A percentile compares a stretch with the other conserved stretches of the same genome.
Conservation (phyloP, 257 asterid species). For the Solanum infundibuliforme region DNA sequence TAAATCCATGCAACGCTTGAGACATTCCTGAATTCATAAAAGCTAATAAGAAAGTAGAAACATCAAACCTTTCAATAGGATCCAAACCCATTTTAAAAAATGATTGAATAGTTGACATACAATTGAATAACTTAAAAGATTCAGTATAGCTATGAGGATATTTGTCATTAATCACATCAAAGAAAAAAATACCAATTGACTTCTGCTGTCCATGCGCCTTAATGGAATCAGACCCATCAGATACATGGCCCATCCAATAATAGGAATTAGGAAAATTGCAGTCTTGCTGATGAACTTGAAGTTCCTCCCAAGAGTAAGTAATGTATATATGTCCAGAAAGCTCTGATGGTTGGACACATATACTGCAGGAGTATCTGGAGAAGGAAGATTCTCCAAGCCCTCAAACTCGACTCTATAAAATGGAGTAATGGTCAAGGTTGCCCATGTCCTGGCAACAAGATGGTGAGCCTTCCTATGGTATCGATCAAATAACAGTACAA, state of each 20-base stretch:
- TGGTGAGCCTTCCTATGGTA: conserved; percentile 72
- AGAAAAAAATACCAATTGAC: conserved; percentile 58
- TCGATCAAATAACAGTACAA: conserved; percentile 71
- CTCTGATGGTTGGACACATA: conserved; percentile 97
- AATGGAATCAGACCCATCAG: conserved; percentile 78
- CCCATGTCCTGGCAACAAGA: conserved; percentile 71
- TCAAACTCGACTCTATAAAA: conserved; percentile 63
- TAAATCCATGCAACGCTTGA: conserved; percentile 71
- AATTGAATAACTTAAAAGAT: not conserved
- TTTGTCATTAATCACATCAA: not conserved
- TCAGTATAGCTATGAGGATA: not conserved
- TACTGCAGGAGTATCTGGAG: conserved; percentile 65
- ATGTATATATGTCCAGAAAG: conserved; percentile 83
- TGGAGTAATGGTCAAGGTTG: conserved; percentile 53
- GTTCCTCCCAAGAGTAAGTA: conserved; percentile 79
- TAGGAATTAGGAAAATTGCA: conserved; percentile 73
- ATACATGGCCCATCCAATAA: conserved; percentile 98
- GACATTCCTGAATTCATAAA: conserved; percentile 56
- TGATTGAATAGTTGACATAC: not conserved
- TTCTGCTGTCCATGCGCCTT: conserved; percentile 94
- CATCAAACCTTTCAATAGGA: not conserved
- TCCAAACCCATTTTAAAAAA: not conserved
- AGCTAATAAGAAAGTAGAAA: not conserved
- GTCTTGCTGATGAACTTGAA: conserved; percentile 98
- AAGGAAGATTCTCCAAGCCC: conserved; percentile 83